A percentile compares a stretch with the other conserved stretches of the same genome.
These are phyloP conservation scores for Dothideomycetidae sp. DNA, from an alignment of 2,329 filamentous ascomycete genomes.

Conservation along the genomic window DNA sequence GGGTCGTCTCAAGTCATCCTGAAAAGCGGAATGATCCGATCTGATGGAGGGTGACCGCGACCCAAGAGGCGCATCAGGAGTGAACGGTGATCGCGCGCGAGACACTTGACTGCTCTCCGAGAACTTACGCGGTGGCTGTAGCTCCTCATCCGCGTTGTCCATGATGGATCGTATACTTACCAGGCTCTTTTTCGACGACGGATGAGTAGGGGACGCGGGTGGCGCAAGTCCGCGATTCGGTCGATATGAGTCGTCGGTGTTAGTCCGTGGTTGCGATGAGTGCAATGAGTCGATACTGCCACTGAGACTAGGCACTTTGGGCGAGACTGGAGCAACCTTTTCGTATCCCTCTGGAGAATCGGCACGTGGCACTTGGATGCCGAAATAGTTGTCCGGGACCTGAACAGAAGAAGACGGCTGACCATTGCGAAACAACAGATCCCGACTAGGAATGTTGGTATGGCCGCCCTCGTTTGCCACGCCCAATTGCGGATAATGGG, in stretches of 20 bases:
- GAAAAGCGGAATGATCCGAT: slow-evolving; percentile 60
- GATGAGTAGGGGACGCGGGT: slow-evolving; percentile 25
- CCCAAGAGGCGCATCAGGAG: slow-evolving; percentile 47
- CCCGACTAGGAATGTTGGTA: slow-evolving; percentile 3
- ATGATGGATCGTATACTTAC: slow-evolving; percentile 34
- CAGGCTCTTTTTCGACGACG: slow-evolving; percentile 27
- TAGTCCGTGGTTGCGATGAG: slow-evolving; percentile 27
- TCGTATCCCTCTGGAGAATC: slow-evolving; percentile 33
- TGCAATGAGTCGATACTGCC: slow-evolving; percentile 23
- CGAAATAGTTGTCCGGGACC: slow-evolving; percentile 27
- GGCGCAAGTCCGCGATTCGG: slow-evolving; percentile 20
- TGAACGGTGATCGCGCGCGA: slow-evolving; percentile 46
- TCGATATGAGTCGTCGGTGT: slow-evolving; percentile 25
- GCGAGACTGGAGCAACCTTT: slow-evolving; percentile 30
- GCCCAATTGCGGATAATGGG: slow-evolving; percentile 22
- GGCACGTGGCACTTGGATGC: slow-evolving; percentile 27
- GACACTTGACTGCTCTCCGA: slow-evolving; percentile 57
- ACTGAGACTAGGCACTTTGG: slow-evolving; percentile 24
- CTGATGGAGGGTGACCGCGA: slow-evolving; percentile 70
- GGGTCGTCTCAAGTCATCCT: slow-evolving; percentile 48
- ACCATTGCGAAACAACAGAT: slow-evolving; percentile 2
- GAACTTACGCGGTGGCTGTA: slow-evolving; percentile 59
- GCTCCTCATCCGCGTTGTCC: slow-evolving; percentile 51
- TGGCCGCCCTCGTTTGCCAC: slow-evolving; percentile 8
- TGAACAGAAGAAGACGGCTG: background rate